Base-by-base conservation (phyloP, 2,329 filamentous ascomycete genomes). In the Botrytis pseudocinerea region DNA sequence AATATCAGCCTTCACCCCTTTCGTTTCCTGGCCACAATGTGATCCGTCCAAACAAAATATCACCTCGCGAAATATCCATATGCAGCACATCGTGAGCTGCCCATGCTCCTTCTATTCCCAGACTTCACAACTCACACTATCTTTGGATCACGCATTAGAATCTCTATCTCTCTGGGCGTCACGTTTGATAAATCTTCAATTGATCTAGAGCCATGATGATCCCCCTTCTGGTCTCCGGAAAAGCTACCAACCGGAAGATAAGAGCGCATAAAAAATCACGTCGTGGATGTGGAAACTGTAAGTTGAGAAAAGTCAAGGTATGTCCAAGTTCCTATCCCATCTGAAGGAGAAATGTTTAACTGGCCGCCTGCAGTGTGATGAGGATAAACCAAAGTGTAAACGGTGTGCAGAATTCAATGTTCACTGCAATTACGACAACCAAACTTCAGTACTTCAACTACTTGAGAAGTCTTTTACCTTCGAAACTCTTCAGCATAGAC, bases 211-310 rank as follows among this genome's bases (percentile, higher is more conserved):
- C 8, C 16, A 40, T 51, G 69, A 22, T 12, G 20, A 25, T 14
- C 7, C 59, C 57, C 32, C 9, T 7, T 22, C 64, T 16, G 25
- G 64, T 51, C 32, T 28, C 28, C 42, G 25, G 10, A 63, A 71
- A 64, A 14, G 25, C 1, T 6, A 16, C 10, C 44, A 20, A n/a
- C 38, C 71, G 75, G n/a, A 76, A 73, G 71, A 74, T 77, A 35
- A 76, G 76, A 69, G 62, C 78, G n/a, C 87, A 89, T 75, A 85
- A 81, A 35, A 89, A 89, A 76, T 89, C 86, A 1, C 82, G 85
- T 28, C 81, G 82, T 22, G 87, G 87, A 2, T 89, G 87, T 75
- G 83, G 83, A 4, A 89, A 89, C 76, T 90, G 88, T 78, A 88
- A 88, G 76, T 77, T 88, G 32, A 82, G 86, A 42, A 82, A 84